Base-by-base conservation (phyloP, 495 filamentous ascomycete genomes). In the Thermochaetoides thermophila region DNA sequence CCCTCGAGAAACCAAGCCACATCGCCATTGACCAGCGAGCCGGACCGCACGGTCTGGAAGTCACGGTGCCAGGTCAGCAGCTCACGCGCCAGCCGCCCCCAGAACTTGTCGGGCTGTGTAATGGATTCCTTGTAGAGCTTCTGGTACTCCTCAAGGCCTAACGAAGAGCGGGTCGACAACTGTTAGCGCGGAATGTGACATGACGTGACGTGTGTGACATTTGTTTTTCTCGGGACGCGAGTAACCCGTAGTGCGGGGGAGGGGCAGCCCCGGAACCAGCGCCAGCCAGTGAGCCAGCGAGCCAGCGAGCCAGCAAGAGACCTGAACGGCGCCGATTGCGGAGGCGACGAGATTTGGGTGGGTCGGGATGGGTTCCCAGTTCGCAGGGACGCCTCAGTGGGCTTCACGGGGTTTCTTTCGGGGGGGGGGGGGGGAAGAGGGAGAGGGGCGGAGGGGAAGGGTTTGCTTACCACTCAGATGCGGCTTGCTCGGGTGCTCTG, bases 61-160 rank as follows among this genome's bases (percentile, higher is more conserved):
- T 94, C 86, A 36, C 67, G 68, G 44, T 83, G 74, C 78, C 92
- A 97, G 29, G 80, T 75, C 39, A 97, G 70, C 24, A 95, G 73
- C 45, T 96, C 87, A 27, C 85, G 78, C 17, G 87, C 91, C 57
- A 73, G 65, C 37, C 68, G 68, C 25, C 64, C 82, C 84, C 87
- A 97, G 74, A 96, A 97, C 53, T 78, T 79, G 37, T 89, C 61
- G 34, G 89, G 87, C 42, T 84, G 66, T 46, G 79, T 75, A 51
- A 97, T 95, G 7, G 89, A 97, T 57, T 97, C 82, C 46, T 94
- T 87, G 67, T 96, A 95, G 41, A 94, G 62, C 60, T 71, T 63
- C 56, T 91, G 74, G 68, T 96, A 97, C 52, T 95, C 78, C 42
- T 91, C 82, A 23, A 95, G 42, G 46, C 52, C 61, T 68, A 41